Conservation (phyloP, 176 grass and related monocot genomes). For the Aegilops longissima region DNA sequence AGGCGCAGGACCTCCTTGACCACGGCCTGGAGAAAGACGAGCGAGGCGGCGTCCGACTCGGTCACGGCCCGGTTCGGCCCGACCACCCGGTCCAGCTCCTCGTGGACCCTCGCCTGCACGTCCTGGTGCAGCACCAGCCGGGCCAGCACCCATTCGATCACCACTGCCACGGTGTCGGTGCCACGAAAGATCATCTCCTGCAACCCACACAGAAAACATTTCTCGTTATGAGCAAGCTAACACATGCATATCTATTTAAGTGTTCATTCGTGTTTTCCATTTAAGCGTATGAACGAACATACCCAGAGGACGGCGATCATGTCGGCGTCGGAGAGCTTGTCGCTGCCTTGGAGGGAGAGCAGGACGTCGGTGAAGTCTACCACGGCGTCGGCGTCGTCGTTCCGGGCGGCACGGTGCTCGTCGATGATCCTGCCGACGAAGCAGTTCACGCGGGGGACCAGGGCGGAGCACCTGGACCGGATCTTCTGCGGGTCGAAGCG, state of each 20-base stretch:
- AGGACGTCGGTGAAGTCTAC: constrained; percentile 75
- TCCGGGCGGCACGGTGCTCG: constrained; percentile 39
- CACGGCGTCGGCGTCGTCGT: background rate
- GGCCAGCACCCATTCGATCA: constrained; percentile 79
- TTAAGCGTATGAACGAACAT: background rate
- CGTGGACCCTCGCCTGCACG: constrained; percentile 63
- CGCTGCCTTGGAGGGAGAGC: constrained; percentile 53
- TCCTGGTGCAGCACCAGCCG: constrained; percentile 54
- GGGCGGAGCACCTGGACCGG: constrained; percentile 47
- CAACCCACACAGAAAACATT: background rate
- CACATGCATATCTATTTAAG: background rate
- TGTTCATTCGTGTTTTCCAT: background rate
- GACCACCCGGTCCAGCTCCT: constrained; percentile 62
- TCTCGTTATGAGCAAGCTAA: background rate
- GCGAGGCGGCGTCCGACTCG: constrained; percentile 25
- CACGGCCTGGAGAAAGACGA: constrained; percentile 60
- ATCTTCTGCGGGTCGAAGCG: constrained; percentile 56
- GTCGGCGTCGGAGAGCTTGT: constrained; percentile 70
- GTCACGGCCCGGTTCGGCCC: constrained; percentile 30
- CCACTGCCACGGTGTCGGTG: constrained; percentile 80
- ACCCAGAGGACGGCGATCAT: constrained; percentile 87
- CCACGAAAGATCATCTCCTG: constrained; percentile 96
- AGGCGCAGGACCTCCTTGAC: constrained; percentile 73
- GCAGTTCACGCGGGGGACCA: constrained; percentile 59
- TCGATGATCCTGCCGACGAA: constrained; percentile 65